Evolutionary conservation across 2,329 filamentous ascomycete species (phyloP).

Genomic region (Colletotrichum cuscutae): DNA sequence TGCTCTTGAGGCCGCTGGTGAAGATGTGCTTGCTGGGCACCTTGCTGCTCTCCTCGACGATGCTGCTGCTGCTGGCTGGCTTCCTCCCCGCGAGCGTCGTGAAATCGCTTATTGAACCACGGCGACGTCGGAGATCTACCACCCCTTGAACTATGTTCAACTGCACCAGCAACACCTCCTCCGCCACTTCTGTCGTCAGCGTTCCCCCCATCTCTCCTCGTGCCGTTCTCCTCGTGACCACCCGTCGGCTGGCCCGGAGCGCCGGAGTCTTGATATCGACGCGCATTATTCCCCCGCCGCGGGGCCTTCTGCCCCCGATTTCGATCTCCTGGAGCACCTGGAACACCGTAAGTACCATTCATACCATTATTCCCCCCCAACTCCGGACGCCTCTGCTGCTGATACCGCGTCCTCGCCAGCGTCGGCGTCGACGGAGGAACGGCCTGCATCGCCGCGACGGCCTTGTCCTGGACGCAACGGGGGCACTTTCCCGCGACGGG

Average conservation of each 20-base stretch:
- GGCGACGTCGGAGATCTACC: neutral
- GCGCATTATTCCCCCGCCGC: neutral
- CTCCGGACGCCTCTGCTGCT: too few species aligned
- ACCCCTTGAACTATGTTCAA: neutral
- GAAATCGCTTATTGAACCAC: neutral
- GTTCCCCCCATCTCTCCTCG: neutral
- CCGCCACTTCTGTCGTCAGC: too few species aligned
- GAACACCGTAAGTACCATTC: neutral
- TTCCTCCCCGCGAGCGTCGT: neutral
- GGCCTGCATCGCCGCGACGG: neutral
- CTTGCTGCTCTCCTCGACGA: neutral
- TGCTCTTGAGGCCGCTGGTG: neutral
- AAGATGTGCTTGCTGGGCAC: neutral
- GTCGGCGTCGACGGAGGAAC: neutral
- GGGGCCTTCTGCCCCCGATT: too few species aligned
- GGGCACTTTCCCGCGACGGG: constrained; percentile 12
- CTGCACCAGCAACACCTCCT: neutral
- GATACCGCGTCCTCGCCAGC: too few species aligned
- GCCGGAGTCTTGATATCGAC: neutral
- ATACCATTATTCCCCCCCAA: neutral
- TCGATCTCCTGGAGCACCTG: neutral
- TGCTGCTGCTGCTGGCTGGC: neutral
- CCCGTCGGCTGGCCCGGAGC: neutral
- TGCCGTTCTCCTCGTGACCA: neutral
- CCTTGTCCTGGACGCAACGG: constrained; percentile 5